A percentile compares a stretch with the other conserved stretches of the same genome.
Conservation (phyloP, 495 filamentous ascomycete species). For the Aspergillus diversus region DNA sequence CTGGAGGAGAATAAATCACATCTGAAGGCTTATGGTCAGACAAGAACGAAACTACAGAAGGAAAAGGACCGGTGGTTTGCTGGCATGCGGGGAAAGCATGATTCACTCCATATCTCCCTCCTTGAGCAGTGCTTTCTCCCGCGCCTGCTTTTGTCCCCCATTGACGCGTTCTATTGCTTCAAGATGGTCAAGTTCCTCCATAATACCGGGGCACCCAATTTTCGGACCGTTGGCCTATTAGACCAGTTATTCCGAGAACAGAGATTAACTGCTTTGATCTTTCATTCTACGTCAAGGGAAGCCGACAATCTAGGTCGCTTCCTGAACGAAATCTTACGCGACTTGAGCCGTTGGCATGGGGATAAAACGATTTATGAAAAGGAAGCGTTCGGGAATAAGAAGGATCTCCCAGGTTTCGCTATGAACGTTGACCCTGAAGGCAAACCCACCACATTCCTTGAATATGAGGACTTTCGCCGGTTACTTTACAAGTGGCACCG, state of each 20-base stretch:
- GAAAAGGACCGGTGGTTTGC: slow-evolving; percentile 85
- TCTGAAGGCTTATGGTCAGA: slow-evolving; percentile 64
- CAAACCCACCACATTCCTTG: slow-evolving; percentile 66
- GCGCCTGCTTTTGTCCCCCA: slow-evolving; percentile 76
- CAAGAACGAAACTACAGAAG: slow-evolving; percentile 64
- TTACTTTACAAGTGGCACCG: slow-evolving; percentile 90
- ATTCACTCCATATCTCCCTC: slow-evolving; percentile 71
- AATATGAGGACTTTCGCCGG: slow-evolving; percentile 84
- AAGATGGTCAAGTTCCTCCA: slow-evolving; percentile 86
- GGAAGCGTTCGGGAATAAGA: slow-evolving; percentile 68
- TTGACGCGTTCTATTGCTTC: slow-evolving; percentile 86
- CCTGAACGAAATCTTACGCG: slow-evolving; percentile 74
- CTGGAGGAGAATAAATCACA: slow-evolving; percentile 70
- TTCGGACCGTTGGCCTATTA: slow-evolving; percentile 82
- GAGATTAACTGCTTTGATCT: slow-evolving; percentile 77
- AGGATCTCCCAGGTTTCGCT: slow-evolving; percentile 70
- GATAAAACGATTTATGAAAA: slow-evolving; percentile 76
- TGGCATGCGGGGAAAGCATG: slow-evolving; percentile 59
- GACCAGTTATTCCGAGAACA: slow-evolving; percentile 84
- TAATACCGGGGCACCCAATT: slow-evolving; percentile 76
- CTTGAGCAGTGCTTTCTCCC: slow-evolving; percentile 91
- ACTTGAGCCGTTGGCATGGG: slow-evolving; percentile 82
- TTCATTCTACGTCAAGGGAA: slow-evolving; percentile 84
- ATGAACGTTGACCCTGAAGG: slow-evolving; percentile 63
- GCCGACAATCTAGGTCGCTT: slow-evolving; percentile 90